Evolutionary conservation across 202 grass and related monocot species (phyloP), one percentile per base, ranked within the genome.

Genomic region (Cymbopogon flexuosus): DNA sequence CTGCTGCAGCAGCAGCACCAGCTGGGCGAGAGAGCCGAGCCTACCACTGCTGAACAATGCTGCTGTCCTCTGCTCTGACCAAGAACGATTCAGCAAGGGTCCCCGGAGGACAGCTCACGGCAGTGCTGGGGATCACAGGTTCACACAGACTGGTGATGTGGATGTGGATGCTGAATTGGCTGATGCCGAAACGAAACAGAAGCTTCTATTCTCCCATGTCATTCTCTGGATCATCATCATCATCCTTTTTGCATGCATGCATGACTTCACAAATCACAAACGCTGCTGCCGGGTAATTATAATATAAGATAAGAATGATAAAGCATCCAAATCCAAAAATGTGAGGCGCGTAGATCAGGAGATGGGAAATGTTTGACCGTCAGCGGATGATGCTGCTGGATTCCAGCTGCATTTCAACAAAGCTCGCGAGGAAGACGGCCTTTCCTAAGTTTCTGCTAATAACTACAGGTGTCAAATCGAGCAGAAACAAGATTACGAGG

Each of bases 41-140:
- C 75, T 72, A 57, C 45, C 57, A 16, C 67, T 10, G 57, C 60
- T 24, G n/a, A 57, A 8, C 7, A 47, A 8, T 11, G 9, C 56
- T 22, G 19, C 21, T 21, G 2, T 21, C n/a, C 46, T 56, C 51
- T 56, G 59, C 31, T 43, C 76, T 74, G 76, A 60, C 13, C 47
- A 19, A 19, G 57, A 66, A 72, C 42, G 6, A 33, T 82, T 82
- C 75, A 21, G 34, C 27, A 27, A 18, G 18, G 33, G 18, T 0
- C 70, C 12, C n/a, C 51, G n/a, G 51, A 56, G 13, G 70, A 71
- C 85, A 82, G 73, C 73, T 72, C 79, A 87, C 65, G 19, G 84
- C 43, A 42, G 27, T n/a, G 16, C 49, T 42, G 46, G 82, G 64
- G 21, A 39, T 64, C 75, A 37, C 64, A 33, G 75, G 75, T 40